Conservation (phyloP, 495 filamentous ascomycete species). For the Hypoxylon perforatum region DNA sequence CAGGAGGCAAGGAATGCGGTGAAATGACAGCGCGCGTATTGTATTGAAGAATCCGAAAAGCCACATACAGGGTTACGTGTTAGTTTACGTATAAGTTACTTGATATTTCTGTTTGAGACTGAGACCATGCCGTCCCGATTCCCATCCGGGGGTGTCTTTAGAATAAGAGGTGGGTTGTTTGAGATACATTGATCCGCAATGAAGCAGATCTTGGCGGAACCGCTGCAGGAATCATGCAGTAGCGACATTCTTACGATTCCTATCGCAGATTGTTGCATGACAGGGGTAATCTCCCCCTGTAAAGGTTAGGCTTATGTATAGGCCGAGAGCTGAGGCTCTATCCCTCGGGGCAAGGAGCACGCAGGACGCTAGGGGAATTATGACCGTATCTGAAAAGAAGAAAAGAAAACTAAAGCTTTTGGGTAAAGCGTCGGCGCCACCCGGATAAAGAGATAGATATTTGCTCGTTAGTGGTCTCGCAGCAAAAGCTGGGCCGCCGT, state of each 20-base stretch:
- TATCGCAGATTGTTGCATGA: conserved; percentile 30
- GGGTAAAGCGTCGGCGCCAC: conserved; percentile 33
- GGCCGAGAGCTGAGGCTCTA: conserved; percentile 39
- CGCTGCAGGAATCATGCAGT: conserved; percentile 35
- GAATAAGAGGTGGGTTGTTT: conserved; percentile 25
- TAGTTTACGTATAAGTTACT: conserved; percentile 43
- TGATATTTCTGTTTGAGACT: conserved; percentile 37
- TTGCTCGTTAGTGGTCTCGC: not conserved
- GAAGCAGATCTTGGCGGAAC: conserved; percentile 31
- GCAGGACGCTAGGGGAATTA: conserved; percentile 11
- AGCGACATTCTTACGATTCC: conserved; percentile 23
- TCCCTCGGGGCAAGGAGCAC: conserved; percentile 1
- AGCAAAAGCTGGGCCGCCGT: conserved; percentile 1
- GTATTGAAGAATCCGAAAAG: conserved; percentile 32
- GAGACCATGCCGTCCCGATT: conserved; percentile 33
- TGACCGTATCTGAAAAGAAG: conserved; percentile 6
- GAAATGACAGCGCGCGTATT: conserved; percentile 23
- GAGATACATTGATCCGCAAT: conserved; percentile 31
- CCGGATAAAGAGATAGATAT: conserved; percentile 21
- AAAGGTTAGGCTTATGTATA: not conserved
- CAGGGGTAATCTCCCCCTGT: conserved; percentile 25
- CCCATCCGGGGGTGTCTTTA: conserved; percentile 29
- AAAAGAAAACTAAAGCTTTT: not conserved
- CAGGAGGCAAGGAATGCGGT: conserved; percentile 26
- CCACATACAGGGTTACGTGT: conserved; percentile 30